Percentiles rank a stretch among this genome's conserved stretches.
phyloP scores from a whole-genome alignment of 352 stramenopile genomes.

The Pilasporangium apinafurcum region DNA sequence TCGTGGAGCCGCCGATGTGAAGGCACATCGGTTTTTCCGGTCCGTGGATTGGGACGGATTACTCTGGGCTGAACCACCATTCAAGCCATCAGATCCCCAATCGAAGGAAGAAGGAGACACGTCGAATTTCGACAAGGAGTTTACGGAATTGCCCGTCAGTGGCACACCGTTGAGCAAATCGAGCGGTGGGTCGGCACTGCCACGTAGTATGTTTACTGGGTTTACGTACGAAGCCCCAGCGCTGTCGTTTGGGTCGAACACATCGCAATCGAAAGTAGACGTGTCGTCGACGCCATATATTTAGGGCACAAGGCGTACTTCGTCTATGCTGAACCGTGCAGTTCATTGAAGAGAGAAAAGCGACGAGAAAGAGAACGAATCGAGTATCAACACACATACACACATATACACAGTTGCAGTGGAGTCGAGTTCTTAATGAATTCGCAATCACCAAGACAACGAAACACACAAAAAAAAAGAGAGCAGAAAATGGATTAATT shows the following conservation, averaged over 20 bases:
- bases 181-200: slow-evolving; percentile 40
- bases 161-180: slow-evolving; percentile 77
- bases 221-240: slow-evolving; percentile 85
- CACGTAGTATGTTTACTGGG: slow-evolving; percentile 81
- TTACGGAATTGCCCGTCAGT: slow-evolving; percentile 82
- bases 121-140: slow-evolving; percentile 89
- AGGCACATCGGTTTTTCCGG: slow-evolving; percentile 83
- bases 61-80: slow-evolving; percentile 80
- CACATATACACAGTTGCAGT: too few relatives aligned
- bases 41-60: slow-evolving; percentile 83
- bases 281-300: slow-evolving; percentile 83
- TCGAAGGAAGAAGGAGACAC: slow-evolving; percentile 84
- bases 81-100: slow-evolving; percentile 79
- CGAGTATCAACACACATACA: too few relatives aligned
- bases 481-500: too few relatives aligned
- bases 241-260: slow-evolving; percentile 82
- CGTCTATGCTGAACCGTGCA: too few relatives aligned
- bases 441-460: neutral
- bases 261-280: slow-evolving; percentile 83
- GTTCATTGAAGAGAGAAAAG: too few relatives aligned
- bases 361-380: too few relatives aligned
- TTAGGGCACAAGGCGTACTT: too few relatives aligned
- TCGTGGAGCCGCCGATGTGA: slow-evolving; percentile 71
- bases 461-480: too few relatives aligned
- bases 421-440: too few relatives aligned